Evolutionary conservation across 768 basidiomycete genomes (phyloP).

Genomic region (Cystobasidium onofrii): DNA sequence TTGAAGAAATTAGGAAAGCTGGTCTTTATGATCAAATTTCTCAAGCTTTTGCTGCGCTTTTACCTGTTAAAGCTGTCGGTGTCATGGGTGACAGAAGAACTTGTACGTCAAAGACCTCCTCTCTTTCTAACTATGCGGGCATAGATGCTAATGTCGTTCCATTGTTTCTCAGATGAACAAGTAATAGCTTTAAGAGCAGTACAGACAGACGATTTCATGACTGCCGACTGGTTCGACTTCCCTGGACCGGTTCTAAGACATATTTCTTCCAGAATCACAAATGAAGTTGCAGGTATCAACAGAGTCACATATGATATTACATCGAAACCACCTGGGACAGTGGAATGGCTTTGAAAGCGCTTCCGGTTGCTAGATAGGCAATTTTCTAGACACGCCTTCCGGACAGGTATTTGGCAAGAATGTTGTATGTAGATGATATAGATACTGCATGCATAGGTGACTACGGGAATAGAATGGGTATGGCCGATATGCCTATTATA

Average conservation of each 20-base stretch:
- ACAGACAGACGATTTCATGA: slow-evolving; percentile 99
- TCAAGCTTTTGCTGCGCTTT: slow-evolving; percentile 90
- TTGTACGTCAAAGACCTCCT: slow-evolving; percentile 47
- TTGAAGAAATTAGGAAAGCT: slow-evolving; percentile 92
- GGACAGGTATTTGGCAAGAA: neutral
- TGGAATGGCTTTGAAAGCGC: slow-evolving; percentile 33
- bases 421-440: neutral
- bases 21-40: slow-evolving; percentile 85
- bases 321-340: slow-evolving; percentile 79
- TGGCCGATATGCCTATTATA: no score
- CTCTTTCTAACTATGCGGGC: no score
- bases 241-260: slow-evolving; percentile 77
- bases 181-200: slow-evolving; percentile 93
- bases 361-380: neutral
- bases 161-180: slow-evolving; percentile 44
- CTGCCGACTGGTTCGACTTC: slow-evolving; percentile 99
- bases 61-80: slow-evolving; percentile 94
- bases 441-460: neutral
- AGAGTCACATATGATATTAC: slow-evolving; percentile 87
- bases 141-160: slow-evolving; percentile 58
- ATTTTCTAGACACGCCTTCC: neutral
- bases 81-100: slow-evolving; percentile 96
- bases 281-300: slow-evolving; percentile 94
- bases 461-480: neutral
- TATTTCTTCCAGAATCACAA: slow-evolving; percentile 93